These are phyloP conservation scores for Aphanomyces cochlioides DNA, from an alignment of 352 stramenopile species.

Conservation along the genomic window DNA sequence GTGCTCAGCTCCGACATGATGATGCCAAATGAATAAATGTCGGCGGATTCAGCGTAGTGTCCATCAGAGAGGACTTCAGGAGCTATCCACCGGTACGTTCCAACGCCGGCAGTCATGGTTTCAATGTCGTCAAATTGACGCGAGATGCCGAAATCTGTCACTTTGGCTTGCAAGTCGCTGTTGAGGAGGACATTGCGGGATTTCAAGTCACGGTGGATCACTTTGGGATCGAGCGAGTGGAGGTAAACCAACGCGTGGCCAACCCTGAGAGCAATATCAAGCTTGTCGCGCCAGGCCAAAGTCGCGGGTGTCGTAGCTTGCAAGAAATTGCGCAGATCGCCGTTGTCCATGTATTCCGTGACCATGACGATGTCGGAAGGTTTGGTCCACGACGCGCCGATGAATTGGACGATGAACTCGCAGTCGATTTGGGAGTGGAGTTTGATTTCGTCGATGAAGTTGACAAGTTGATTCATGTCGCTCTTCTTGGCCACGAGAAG, in stretches of 20 bases:
- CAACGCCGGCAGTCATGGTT: slow-evolving; percentile 1
- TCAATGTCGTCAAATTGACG: neutral
- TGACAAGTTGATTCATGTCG: neutral
- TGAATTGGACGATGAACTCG: neutral
- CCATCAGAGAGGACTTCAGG: neutral
- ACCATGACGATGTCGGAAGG: neutral
- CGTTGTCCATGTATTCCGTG: slow-evolving; percentile 7
- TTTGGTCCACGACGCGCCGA: neutral
- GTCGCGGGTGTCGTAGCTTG: neutral
- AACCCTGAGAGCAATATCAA: slow-evolving; percentile 38
- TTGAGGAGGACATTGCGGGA: slow-evolving; percentile 54
- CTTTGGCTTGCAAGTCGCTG: slow-evolving; percentile 1
- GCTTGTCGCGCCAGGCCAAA: neutral
- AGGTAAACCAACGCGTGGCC: slow-evolving; percentile 44
- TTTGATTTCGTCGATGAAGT: neutral
- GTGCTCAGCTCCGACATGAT: no score
- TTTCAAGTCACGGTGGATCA: slow-evolving; percentile 62
- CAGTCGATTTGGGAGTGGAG: neutral
- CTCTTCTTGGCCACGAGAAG: neutral
- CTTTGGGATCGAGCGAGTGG: slow-evolving; percentile 39
- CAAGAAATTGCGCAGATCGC: neutral
- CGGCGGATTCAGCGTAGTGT: neutral
- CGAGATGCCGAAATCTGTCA: slow-evolving; percentile 23
- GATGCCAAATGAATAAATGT: neutral
- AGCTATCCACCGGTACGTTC: no score